These are phyloP conservation scores for Dictyostelium discoideum DNA, from an alignment of 78 protist genomes.

Conservation along the genomic window dicty_2.7 NC_007088.5:6530001-6530500, in stretches of 20 bases:
- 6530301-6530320: constrained; percentile 35
- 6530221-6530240: constrained; percentile 42
- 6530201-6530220: constrained; percentile 26
- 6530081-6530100: not conserved
- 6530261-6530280: constrained; percentile 48
- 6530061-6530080: no score
- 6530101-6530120: constrained; percentile 27
- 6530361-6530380: constrained; percentile 26
- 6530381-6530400: not conserved
- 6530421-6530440: not conserved
- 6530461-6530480: not conserved
- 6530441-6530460: not conserved
- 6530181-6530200: not conserved
- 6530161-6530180: constrained; percentile 44
- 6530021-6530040: not conserved
- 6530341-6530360: not conserved
- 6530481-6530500: no score
- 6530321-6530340: not conserved
- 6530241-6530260: constrained; percentile 26
- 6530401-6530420: not conserved
- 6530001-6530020: not conserved
- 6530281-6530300: constrained; percentile 76
- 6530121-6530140: constrained; percentile 79
- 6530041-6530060: no score
- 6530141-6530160: constrained; percentile 43